Conservation (phyloP, 1,139 yeast genomes). For the Williopsis jadinii region DNA sequence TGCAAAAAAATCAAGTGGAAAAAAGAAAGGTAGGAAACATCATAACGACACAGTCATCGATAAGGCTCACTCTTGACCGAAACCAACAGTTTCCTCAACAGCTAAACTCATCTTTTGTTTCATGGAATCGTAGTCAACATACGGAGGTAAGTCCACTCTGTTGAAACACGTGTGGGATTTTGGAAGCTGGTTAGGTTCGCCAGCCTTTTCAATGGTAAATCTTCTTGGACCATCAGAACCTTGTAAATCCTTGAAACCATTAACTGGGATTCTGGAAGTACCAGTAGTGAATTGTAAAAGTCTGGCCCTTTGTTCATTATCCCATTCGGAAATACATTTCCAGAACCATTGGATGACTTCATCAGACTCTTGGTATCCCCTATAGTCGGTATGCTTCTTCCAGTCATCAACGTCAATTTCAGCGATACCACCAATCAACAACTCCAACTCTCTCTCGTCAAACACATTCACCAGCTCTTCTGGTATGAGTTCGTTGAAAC, state of each 20-base stretch:
- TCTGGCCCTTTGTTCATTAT: constrained; percentile 92
- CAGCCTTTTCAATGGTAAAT: constrained; percentile 96
- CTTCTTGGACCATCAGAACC: constrained; percentile 99
- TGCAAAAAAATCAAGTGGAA: too few relatives aligned
- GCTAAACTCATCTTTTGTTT: constrained; percentile 80
- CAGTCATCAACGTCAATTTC: constrained; percentile 98
- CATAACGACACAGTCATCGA: neutral
- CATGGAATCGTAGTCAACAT: constrained; percentile 65
- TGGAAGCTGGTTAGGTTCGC: constrained; percentile 88
- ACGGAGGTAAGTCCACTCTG: constrained; percentile 87
- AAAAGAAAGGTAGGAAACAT: too few relatives aligned
- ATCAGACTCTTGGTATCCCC: constrained; percentile 95
- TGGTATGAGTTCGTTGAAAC: constrained; percentile 95
- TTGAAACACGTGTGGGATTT: constrained; percentile 95
- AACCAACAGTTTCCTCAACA: constrained; percentile 91
- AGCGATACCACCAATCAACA: constrained; percentile 95
- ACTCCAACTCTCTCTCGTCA: constrained; percentile 94
- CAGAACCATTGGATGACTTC: constrained; percentile 98
- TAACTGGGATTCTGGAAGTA: constrained; percentile 97
- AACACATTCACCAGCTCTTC: constrained; percentile 94
- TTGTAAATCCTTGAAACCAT: constrained; percentile 96
- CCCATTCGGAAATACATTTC: constrained; percentile 92
- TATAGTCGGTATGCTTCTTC: constrained; percentile 97
- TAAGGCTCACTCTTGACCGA: constrained; percentile 66
- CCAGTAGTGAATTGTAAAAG: constrained; percentile 96